Conservation (phyloP, 768 basidiomycete genomes). For the Pleurotus tuber-regium region DNA sequence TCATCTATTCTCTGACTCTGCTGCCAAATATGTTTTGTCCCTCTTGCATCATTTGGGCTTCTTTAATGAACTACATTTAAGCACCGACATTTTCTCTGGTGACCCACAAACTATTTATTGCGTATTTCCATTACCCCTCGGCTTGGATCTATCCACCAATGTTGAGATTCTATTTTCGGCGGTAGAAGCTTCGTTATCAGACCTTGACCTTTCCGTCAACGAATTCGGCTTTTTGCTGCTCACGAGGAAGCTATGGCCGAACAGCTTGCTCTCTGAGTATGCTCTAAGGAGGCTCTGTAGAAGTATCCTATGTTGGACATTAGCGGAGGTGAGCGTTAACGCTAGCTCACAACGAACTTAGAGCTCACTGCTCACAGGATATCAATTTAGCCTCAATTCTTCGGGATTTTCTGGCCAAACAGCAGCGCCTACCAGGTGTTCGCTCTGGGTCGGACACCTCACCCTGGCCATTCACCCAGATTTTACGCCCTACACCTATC, state of each 20-base stretch:
- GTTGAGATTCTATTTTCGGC: constrained; percentile 72
- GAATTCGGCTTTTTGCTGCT: constrained; percentile 73
- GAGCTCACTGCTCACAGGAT: constrained; percentile 45
- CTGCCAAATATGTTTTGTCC: constrained; percentile 50
- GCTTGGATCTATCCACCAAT: constrained; percentile 67
- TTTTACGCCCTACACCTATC: constrained; percentile 32
- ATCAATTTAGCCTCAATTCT: constrained; percentile 63
- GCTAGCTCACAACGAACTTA: constrained; percentile 3
- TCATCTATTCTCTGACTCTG: constrained; percentile 49
- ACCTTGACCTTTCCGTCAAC: constrained; percentile 70
- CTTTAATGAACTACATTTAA: constrained; percentile 46
- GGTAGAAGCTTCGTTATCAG: constrained; percentile 67
- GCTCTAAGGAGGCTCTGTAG: constrained; percentile 59
- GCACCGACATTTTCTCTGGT: constrained; percentile 33
- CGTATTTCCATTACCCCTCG: constrained; percentile 65
- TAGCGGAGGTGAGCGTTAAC: constrained; percentile 55
- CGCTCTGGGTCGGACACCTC: constrained; percentile 38
- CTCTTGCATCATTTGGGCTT: constrained; percentile 65
- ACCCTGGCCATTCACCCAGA: constrained; percentile 54
- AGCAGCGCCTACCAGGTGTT: constrained; percentile 62
- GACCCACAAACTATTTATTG: constrained; percentile 39
- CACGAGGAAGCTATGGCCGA: constrained; percentile 71
- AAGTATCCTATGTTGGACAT: constrained; percentile 64
- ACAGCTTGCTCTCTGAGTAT: constrained; percentile 69
- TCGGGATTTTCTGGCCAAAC: constrained; percentile 62